These are phyloP conservation scores for Populus hybrid DNA, from an alignment of 441 rosid species.

Conservation along the genomic window DNA sequence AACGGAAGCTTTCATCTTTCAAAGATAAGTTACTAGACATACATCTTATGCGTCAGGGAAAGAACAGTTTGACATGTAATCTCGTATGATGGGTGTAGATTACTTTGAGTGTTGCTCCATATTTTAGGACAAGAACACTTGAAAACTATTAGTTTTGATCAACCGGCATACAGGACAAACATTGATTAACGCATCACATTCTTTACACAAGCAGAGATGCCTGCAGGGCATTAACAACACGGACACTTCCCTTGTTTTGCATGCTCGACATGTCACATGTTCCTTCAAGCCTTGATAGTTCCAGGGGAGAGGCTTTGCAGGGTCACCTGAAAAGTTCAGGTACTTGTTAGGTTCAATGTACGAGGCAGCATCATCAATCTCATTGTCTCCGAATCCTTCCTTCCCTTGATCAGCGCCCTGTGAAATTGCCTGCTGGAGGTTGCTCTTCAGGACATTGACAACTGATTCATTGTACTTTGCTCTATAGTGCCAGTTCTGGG, in stretches of 20 bases:
- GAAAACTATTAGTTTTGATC: slow-evolving; percentile 55
- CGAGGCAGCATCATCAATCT: slow-evolving; percentile 66
- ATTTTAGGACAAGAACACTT: slow-evolving; percentile 52
- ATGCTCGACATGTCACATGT: slow-evolving; percentile 56
- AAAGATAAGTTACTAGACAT: background rate
- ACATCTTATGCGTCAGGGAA: slow-evolving; percentile 14
- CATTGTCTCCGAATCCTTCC: slow-evolving; percentile 88
- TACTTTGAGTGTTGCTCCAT: slow-evolving; percentile 18
- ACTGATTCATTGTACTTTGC: slow-evolving; percentile 75
- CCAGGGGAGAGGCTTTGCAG: slow-evolving; percentile 21
- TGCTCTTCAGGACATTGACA: slow-evolving; percentile 53
- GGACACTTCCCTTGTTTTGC: slow-evolving; percentile 61
- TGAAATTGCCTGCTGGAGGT: slow-evolving; percentile 67
- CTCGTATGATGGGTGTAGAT: background rate
- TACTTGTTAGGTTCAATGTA: slow-evolving; percentile 45
- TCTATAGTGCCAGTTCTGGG: slow-evolving; percentile 73
- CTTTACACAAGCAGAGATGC: slow-evolving; percentile 80
- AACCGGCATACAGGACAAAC: slow-evolving; percentile 80
- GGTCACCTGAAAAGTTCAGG: slow-evolving; percentile 28
- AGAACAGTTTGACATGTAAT: background rate
- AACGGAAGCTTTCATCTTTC: background rate
- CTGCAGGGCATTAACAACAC: slow-evolving; percentile 76
- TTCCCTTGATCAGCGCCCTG: slow-evolving; percentile 66
- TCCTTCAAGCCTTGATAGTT: slow-evolving; percentile 33
- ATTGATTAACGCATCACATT: slow-evolving; percentile 49